Base-by-base conservation (phyloP, 768 basidiomycete genomes). In the Suillus clintonianus region DNA sequence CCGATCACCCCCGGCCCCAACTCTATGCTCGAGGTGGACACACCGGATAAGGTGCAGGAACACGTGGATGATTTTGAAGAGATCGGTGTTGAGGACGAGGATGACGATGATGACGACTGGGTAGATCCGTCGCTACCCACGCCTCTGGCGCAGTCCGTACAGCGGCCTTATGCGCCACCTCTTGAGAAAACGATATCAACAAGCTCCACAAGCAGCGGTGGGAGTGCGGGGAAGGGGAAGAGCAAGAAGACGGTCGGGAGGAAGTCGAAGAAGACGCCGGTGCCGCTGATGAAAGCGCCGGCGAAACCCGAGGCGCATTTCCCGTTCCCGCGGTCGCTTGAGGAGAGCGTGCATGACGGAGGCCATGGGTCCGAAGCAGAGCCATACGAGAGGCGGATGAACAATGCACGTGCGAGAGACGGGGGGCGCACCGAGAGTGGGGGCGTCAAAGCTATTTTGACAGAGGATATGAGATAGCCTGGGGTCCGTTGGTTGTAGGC, bases 381-480 rank as follows among this genome's bases (percentile, higher is more conserved):
- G 24, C 56, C 56, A 27, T 66, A 80, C 76, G 76, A 74, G 64
- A 77, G 70, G 63, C 80, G 89, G 77, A 90, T 92, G 90, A 88
- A 90, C 70, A 87, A 83, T 4, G 84, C 87, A 32, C 84, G 89
- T 47, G 92, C 88, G 55, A 81, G 90, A 62, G 90, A 93, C 74
- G 91, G 92, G 3, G 92, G 92, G 43, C 80, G 91, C 68, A 94
- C 92, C 65, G 90, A 92, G 78, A 94, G 91, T 70, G 91, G 91
- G 2, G 92, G 92, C n/a, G 90, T 94, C 36, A 89, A 86, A 70
- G 92, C 89, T 13, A 81, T 92, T 54, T 74, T 88, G 72, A 82
- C 84, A 67, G 79, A 84, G 67, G 76, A 74, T 32, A 63, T 63
- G 39, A 53, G 53, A 61, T 65, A 41, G 41, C 36, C 36, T 51